These are phyloP conservation scores for Sideroxylon spinosum DNA, from an alignment of 179 eudicot species.

Conservation along the genomic window DNA sequence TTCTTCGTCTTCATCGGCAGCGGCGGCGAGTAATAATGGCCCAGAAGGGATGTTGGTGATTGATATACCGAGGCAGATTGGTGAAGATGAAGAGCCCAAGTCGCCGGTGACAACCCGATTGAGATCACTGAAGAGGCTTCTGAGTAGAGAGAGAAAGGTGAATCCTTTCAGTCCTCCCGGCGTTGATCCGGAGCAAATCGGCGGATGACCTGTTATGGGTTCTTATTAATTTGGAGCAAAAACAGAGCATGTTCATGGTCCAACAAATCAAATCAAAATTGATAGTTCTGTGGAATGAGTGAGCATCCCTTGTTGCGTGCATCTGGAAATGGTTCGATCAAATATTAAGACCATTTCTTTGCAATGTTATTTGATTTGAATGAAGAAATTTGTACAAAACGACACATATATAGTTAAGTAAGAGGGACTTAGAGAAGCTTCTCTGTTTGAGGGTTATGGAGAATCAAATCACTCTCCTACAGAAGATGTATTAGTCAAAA, in stretches of 20 bases:
- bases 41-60: slow-evolving; percentile 37
- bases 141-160: slow-evolving; percentile 51
- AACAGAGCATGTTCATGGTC: no score
- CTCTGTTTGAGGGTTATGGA: slow-evolving; percentile 26
- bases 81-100: slow-evolving; percentile 49
- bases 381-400: no score
- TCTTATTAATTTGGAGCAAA: no score
- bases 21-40: slow-evolving; percentile 2
- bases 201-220: slow-evolving; percentile 12
- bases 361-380: no score
- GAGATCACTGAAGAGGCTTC: slow-evolving; percentile 60
- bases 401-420: no score
- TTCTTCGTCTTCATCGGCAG: slow-evolving; percentile 16
- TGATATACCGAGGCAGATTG: slow-evolving; percentile 41
- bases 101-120: slow-evolving; percentile 44
- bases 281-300: not conserved
- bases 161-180: slow-evolving; percentile 33
- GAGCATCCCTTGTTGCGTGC: no score
- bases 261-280: not conserved
- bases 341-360: not conserved
- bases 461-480: slow-evolving; percentile 17
- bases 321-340: not conserved
- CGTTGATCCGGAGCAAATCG: slow-evolving; percentile 15
- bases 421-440: slow-evolving; percentile 13
- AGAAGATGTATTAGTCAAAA: slow-evolving; percentile 20